These are phyloP conservation scores for Diaporthe vaccinii DNA, from an alignment of 2,329 filamentous ascomycete species.

Conservation along the genomic window DNA sequence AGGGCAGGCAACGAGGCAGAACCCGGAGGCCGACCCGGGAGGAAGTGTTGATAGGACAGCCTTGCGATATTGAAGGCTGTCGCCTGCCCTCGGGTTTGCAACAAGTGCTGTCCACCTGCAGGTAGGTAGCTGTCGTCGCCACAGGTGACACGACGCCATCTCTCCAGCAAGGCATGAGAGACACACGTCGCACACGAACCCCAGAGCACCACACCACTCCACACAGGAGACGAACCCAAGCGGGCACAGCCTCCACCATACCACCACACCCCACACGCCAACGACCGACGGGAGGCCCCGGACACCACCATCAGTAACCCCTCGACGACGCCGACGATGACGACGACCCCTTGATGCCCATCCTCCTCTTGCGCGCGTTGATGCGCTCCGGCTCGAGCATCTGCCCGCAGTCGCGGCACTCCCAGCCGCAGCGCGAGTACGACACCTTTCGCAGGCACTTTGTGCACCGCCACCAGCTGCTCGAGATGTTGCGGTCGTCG, in stretches of 20 bases:
- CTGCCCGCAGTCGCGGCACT: constrained; percentile 62
- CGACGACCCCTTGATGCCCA: constrained; percentile 31
- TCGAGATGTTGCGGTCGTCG: constrained; percentile 54
- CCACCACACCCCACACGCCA: not conserved
- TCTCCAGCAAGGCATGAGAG: not conserved
- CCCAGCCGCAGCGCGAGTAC: constrained; percentile 56
- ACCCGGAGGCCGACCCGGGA: not conserved
- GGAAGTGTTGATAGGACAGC: not conserved
- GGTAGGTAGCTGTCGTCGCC: constrained; percentile 4
- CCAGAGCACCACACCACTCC: not conserved
- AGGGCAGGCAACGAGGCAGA: constrained; percentile 25
- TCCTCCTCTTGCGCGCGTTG: constrained; percentile 38
- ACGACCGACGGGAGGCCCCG: not conserved
- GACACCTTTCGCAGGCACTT: constrained; percentile 64
- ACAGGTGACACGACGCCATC: not conserved
- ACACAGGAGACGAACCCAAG: not conserved
- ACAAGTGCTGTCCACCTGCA: not conserved
- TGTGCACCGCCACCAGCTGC: constrained; percentile 67
- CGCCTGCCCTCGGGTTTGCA: not conserved
- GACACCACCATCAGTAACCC: constrained; percentile 13
- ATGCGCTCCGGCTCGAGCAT: constrained; percentile 60
- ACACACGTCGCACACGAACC: not conserved
- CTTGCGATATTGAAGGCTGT: not conserved
- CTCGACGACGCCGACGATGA: constrained; percentile 33
- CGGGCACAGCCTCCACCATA: not conserved